phyloP scores from a whole-genome alignment of 345 rosid genomes.

The Brassica juncea region DNA sequence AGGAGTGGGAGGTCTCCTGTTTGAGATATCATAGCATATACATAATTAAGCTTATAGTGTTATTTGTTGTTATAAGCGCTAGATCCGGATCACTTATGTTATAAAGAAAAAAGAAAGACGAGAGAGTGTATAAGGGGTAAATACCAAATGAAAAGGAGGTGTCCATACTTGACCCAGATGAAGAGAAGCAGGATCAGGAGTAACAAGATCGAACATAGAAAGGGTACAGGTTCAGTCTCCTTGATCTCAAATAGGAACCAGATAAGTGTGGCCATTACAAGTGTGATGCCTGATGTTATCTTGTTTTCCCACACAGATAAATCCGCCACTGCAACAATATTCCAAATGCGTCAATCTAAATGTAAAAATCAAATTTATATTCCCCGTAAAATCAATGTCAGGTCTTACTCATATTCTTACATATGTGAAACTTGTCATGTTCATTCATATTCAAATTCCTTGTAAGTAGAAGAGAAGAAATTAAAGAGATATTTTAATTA shows the following conservation, averaged over 20 bases:
- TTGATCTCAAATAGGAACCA: constrained; percentile 28
- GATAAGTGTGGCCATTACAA: constrained; percentile 24
- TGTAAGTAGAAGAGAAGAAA: neutral
- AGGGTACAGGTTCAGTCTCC: constrained; percentile 8
- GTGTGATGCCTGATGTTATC: constrained; percentile 17
- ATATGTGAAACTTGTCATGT: neutral
- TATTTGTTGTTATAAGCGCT: neutral
- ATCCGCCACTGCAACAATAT: constrained; percentile 28
- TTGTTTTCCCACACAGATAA: constrained; percentile 30
- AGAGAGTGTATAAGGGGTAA: neutral
- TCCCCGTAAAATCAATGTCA: neutral
- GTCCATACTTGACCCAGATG: constrained; percentile 33
- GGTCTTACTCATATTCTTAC: neutral
- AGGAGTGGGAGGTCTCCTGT: constrained; percentile 35
- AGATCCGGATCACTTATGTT: neutral
- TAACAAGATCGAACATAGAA: constrained; percentile 16
- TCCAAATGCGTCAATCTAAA: neutral
- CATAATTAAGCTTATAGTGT: neutral
- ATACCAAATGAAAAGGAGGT: constrained; percentile 20
- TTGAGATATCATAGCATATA: neutral
- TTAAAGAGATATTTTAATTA: neutral
- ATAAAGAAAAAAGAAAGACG: neutral
- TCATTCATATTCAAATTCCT: neutral
- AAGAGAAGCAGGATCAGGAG: constrained; percentile 21
- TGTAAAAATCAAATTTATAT: neutral